Percentiles rank a stretch among this genome's conserved stretches.
Conservation (phyloP, 2,329 filamentous ascomycete species). For the Ambrosiella beaveri region DNA sequence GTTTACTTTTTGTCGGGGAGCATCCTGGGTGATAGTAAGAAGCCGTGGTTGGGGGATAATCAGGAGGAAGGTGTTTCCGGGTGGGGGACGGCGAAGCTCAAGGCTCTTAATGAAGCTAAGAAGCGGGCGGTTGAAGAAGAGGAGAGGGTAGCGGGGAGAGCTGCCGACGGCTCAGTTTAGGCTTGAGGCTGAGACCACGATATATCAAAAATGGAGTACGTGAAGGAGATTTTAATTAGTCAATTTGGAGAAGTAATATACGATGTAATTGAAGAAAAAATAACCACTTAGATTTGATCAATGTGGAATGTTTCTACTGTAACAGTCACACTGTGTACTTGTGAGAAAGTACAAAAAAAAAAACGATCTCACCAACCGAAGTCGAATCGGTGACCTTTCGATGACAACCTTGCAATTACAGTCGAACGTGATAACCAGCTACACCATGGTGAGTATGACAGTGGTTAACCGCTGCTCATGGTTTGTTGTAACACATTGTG, state of each 20-base stretch:
- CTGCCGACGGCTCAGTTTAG: background rate
- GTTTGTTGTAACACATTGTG: background rate
- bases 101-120: constrained; percentile 42
- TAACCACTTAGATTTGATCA: too few species aligned
- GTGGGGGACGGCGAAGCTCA: constrained; percentile 69
- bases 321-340: too few species aligned
- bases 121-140: constrained; percentile 5
- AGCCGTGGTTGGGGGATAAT: constrained; percentile 83
- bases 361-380: constrained; percentile 10
- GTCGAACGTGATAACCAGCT: constrained; percentile 13
- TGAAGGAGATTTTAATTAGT: background rate
- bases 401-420: constrained; percentile 12
- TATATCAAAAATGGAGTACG: background rate
- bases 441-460: constrained; percentile 13
- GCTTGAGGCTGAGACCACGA: background rate
- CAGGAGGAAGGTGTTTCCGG: constrained; percentile 70
- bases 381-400: constrained; percentile 13
- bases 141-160: background rate
- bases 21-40: constrained; percentile 70
- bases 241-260: too few species aligned
- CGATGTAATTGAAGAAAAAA: too few species aligned
- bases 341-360: background rate
- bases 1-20: constrained; percentile 77
- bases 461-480: constrained; percentile 11
- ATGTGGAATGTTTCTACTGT: too few species aligned